phyloP scores from a whole-genome alignment of 768 basidiomycete genomes.

The Boletellus emodensis region DNA sequence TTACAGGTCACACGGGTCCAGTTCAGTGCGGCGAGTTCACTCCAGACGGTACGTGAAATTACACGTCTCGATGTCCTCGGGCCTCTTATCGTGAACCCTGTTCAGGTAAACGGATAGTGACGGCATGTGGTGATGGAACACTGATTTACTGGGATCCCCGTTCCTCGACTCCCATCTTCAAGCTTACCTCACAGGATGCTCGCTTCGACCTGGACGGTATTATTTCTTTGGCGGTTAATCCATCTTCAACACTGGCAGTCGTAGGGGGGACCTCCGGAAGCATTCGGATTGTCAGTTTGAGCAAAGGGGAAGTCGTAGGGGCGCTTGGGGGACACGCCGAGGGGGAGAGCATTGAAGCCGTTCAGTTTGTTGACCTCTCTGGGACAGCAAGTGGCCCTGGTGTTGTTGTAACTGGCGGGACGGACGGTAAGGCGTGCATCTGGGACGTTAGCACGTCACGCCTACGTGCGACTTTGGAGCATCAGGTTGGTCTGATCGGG shows the following conservation, averaged over 20 bases:
- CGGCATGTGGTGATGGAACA: conserved; percentile 76
- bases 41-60: conserved; percentile 63
- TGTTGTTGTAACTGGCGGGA: conserved; percentile 80
- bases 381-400: conserved; percentile 46
- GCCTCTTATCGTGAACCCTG: background rate
- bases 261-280: conserved; percentile 84
- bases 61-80: background rate
- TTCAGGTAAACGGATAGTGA: conserved; percentile 82
- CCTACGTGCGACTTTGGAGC: conserved; percentile 74
- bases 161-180: conserved; percentile 71
- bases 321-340: conserved; percentile 80
- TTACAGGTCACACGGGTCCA: conserved; percentile 82
- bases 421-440: conserved; percentile 90
- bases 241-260: conserved; percentile 84
- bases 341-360: conserved; percentile 84
- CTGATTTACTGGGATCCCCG: conserved; percentile 93
- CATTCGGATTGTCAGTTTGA: conserved; percentile 83
- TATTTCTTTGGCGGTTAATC: conserved; percentile 81
- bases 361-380: conserved; percentile 77
- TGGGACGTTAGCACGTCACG: conserved; percentile 93
- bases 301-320: conserved; percentile 77
- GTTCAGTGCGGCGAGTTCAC: conserved; percentile 89
- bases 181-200: conserved; percentile 64
- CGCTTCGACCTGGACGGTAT: conserved; percentile 82
- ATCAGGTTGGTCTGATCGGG: conserved; percentile 54